Base-by-base conservation (phyloP, 257 asterid species). In the Fraxinus pennsylvanica region DNA sequence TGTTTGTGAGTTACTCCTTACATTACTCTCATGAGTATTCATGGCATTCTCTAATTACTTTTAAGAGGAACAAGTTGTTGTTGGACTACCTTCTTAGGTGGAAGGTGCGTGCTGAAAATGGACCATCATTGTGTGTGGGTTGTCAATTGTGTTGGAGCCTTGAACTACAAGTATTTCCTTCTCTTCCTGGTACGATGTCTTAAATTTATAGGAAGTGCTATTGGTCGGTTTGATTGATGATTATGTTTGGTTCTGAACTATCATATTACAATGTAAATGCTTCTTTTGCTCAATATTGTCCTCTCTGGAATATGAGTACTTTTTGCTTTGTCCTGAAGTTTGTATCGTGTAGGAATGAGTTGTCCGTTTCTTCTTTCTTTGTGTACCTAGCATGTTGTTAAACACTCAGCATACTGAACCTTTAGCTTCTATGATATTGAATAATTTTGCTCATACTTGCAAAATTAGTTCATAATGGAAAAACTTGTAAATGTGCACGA, bases 71-170 rank as follows among this genome's bases (percentile, higher is more conserved):
- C 86, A 77, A 76, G 65, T 74, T 74, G 76, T 61, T 25, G 69
- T 52, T 36, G 68, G 32, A 47, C 54, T 41, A n/a, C 65, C 79
- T 33, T 76, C 77, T 75, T 84, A 90, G 95, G 95, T 84, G 95
- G 91, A 74, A 87, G 91, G 80, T 90, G 94, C 74, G 88, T 90
- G 33, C 83, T 88, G 72, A 90, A 90, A 83, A 90, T 90, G 94
- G 95, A 90, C 79, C 95, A 90, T 82, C 95, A 88, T 80, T 90
- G 95, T 61, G 95, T 90, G 72, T 90, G 91, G 95, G 92, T 88
- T 63, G 92, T 90, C 72, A 88, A 88, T 69, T 90, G 95, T 66
- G 95, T 90, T 78, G 95, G 94, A 38, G 94, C 94, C 35, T 77
- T 90, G 80, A 90, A 88, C 82, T 90, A 90, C 89, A 88, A 90